Evolutionary conservation across 352 stramenopile species (phyloP).

Genomic region (Phytopythium kandeliae): DNA sequence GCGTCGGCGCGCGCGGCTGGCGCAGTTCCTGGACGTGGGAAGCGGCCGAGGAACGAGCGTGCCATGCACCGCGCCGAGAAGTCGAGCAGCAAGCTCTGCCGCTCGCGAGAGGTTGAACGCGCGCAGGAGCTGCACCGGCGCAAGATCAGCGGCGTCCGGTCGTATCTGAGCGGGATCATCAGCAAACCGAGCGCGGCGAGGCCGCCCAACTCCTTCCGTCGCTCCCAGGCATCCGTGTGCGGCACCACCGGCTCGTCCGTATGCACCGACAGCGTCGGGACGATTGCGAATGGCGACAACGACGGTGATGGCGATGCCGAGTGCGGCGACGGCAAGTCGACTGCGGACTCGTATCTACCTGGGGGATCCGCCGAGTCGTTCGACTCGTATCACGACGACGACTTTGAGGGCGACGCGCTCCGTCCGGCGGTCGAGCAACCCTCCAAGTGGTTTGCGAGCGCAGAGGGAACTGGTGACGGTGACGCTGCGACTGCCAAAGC

Average conservation of each 20-base stretch:
- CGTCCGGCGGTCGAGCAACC: background rate
- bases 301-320: background rate
- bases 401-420: background rate
- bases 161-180: constrained; percentile 36
- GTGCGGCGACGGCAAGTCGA: background rate
- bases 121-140: constrained; percentile 62
- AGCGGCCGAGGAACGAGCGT: too few relatives aligned
- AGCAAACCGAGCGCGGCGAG: constrained; percentile 18
- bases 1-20: background rate
- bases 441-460: background rate
- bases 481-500: constrained; percentile 29
- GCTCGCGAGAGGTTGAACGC: constrained; percentile 60
- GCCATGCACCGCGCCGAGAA: constrained; percentile 77
- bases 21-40: too few relatives aligned
- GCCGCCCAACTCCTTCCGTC: constrained; percentile 13
- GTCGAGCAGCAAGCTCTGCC: constrained; percentile 72
- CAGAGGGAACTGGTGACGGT: background rate
- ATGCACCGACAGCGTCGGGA: background rate
- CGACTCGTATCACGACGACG: constrained; percentile 1
- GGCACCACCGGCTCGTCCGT: background rate
- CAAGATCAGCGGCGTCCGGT: constrained; percentile 68
- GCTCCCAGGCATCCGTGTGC: constrained; percentile 8
- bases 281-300: background rate
- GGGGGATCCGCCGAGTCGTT: background rate
- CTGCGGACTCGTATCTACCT: background rate